A percentile compares a stretch with the other conserved stretches of the same genome.
phyloP scores from a whole-genome alignment of 2,329 filamentous ascomycete species.

The Colletotrichum zoysiae region DNA sequence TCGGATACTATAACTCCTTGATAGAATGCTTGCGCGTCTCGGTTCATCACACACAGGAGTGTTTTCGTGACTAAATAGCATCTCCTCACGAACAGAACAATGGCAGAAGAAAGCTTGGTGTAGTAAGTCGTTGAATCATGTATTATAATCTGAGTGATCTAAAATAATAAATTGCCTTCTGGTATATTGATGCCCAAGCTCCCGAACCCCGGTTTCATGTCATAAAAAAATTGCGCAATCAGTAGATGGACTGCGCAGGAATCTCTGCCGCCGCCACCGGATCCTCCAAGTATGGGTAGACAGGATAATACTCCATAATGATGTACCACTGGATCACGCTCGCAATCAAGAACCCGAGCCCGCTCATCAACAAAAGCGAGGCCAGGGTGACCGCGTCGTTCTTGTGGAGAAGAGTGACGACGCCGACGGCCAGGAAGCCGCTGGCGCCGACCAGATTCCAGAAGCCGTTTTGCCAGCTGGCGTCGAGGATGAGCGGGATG shows the following conservation, averaged over 20 bases:
- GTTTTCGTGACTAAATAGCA: no score
- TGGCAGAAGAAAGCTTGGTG: no score
- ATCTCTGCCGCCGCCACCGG: constrained; percentile 22
- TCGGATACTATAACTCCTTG: no score
- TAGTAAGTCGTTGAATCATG: constrained; percentile 26
- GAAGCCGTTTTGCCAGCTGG: constrained; percentile 38
- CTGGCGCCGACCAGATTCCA: constrained; percentile 38
- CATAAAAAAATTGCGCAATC: constrained; percentile 8
- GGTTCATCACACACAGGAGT: background rate
- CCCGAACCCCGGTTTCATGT: background rate
- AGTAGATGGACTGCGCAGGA: constrained; percentile 37
- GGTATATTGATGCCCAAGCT: constrained; percentile 9
- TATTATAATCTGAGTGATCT: constrained; percentile 35
- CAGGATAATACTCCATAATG: constrained; percentile 37
- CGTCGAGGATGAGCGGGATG: constrained; percentile 22
- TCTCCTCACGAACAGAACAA: no score
- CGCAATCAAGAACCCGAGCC: constrained; percentile 29
- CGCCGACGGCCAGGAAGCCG: constrained; percentile 27
- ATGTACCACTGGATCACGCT: constrained; percentile 39
- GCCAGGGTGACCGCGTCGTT: constrained; percentile 16
- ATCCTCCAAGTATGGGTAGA: constrained; percentile 28
- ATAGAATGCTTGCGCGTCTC: background rate
- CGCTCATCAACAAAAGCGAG: constrained; percentile 27
- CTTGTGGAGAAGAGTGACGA: constrained; percentile 24
- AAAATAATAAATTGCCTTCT: constrained; percentile 21